Percentiles rank a stretch among this genome's conserved stretches.
Conservation (phyloP, 2,329 filamentous ascomycete species). For the Epichloe gansuensis region DNA sequence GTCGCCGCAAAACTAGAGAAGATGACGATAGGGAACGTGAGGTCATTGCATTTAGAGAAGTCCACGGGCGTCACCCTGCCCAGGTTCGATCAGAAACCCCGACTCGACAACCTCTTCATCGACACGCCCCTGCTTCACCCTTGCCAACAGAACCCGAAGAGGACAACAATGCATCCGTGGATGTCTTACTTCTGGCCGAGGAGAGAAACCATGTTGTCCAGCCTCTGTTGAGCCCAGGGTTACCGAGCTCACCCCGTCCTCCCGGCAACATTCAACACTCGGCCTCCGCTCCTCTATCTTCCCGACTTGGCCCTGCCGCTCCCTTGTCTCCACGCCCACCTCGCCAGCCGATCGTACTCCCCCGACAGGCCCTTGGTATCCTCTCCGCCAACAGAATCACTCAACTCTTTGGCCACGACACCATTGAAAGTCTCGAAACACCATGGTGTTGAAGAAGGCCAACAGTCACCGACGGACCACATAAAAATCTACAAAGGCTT, state of each 20-base stretch:
- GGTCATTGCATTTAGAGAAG: constrained; percentile 51
- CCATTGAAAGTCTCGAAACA: constrained; percentile 5
- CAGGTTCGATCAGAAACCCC: constrained; percentile 33
- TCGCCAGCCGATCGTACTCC: constrained; percentile 60
- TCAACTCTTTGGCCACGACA: constrained; percentile 1
- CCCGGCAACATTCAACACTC: constrained; percentile 35
- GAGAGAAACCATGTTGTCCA: constrained; percentile 23
- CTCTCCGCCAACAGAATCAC: constrained; percentile 18
- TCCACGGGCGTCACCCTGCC: constrained; percentile 58
- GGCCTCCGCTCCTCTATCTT: constrained; percentile 53
- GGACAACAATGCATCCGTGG: constrained; percentile 28
- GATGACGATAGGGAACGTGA: constrained; percentile 77
- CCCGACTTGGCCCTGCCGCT: constrained; percentile 32
- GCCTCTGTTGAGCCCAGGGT: constrained; percentile 44
- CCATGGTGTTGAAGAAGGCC: neutral
- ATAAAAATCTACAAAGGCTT: constrained; percentile 61
- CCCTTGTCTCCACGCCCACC: constrained; percentile 62
- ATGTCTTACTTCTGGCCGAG: constrained; percentile 34
- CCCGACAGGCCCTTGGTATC: constrained; percentile 55
- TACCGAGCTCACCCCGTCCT: constrained; percentile 49
- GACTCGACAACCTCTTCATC: neutral
- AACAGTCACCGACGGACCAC: constrained; percentile 23
- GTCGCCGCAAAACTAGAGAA: constrained; percentile 71
- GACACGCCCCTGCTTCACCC: neutral
- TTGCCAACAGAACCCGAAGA: neutral